These are phyloP conservation scores for Medicago truncatula DNA, from an alignment of 306 rosid species.

Conservation along the genomic window MtrunA17r5.0-ANR NC_053044.1:43147501-43148000, in stretches of 20 bases:
- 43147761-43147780: conserved; percentile 98
- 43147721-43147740: conserved; percentile 94
- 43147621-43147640: background rate
- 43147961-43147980: too few species aligned
- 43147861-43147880: too few species aligned
- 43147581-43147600: conserved; percentile 35
- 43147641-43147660: conserved; percentile 29
- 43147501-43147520: conserved; percentile 98
- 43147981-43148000: too few species aligned
- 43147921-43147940: too few species aligned
- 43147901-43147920: too few species aligned
- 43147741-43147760: conserved; percentile 98
- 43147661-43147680: conserved; percentile 94
- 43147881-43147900: too few species aligned
- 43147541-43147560: conserved; percentile 98
- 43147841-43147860: conserved; percentile 95
- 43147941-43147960: too few species aligned
- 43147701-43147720: conserved; percentile 99
- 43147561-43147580: conserved; percentile 97
- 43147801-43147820: conserved; percentile 99
- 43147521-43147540: conserved; percentile 89
- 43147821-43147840: conserved; percentile 89
- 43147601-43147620: background rate
- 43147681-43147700: conserved; percentile 97
- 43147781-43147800: conserved; percentile 96